Percentiles rank a stretch among this genome's conserved stretches.
phyloP scores from a whole-genome alignment of 352 stramenopile species.

The Phytopythium oedochilum region DNA sequence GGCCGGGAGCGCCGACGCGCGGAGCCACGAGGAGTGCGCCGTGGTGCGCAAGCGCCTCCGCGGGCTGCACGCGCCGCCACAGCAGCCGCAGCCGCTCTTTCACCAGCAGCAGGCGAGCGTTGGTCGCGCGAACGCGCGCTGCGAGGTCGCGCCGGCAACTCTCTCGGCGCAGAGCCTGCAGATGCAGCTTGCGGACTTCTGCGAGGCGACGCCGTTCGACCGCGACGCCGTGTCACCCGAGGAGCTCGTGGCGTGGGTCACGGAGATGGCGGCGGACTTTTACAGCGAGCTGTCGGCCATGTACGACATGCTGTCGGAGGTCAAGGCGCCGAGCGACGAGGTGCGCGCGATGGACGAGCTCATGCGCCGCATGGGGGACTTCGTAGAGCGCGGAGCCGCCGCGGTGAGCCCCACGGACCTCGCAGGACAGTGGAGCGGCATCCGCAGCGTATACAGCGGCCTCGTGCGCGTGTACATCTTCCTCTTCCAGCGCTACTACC shows the following conservation, averaged over 20 bases:
- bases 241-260: slow-evolving; percentile 37
- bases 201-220: slow-evolving; percentile 33
- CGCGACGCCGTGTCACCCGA: slow-evolving; percentile 28
- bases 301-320: slow-evolving; percentile 66
- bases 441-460: slow-evolving; percentile 53
- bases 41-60: slow-evolving; percentile 43
- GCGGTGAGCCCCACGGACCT: slow-evolving; percentile 6
- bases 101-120: neutral
- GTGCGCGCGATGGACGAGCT: slow-evolving; percentile 48
- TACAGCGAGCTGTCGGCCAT: slow-evolving; percentile 58
- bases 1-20: slow-evolving; percentile 9
- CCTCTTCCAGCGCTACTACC: slow-evolving; percentile 49
- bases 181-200: slow-evolving; percentile 25
- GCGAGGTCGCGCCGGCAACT: neutral
- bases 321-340: slow-evolving; percentile 41
- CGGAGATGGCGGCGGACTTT: slow-evolving; percentile 62
- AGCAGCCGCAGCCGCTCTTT: slow-evolving; percentile 8
- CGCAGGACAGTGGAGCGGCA: slow-evolving; percentile 20
- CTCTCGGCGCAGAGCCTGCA: neutral
- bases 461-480: slow-evolving; percentile 69
- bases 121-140: neutral
- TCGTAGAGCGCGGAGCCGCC: slow-evolving; percentile 16
- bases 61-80: slow-evolving; percentile 12
- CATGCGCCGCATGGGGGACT: slow-evolving; percentile 34
- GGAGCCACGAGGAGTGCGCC: slow-evolving; percentile 18